Evolutionary conservation across 2,329 filamentous ascomycete genomes (phyloP).

Genomic region (Nothophaeocryptopus gaeumannii): DNA sequence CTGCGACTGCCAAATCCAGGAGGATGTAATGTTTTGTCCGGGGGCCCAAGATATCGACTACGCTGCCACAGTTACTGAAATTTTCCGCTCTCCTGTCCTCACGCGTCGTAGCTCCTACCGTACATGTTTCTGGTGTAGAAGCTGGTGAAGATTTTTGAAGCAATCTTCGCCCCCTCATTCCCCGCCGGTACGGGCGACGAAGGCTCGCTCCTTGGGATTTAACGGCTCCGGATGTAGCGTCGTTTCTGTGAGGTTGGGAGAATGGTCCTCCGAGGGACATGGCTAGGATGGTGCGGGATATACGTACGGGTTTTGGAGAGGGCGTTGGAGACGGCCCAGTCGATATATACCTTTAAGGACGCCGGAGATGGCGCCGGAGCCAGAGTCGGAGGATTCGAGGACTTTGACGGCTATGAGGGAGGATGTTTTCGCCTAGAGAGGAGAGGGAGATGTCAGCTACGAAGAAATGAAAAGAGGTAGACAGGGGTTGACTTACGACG

Average conservation of each 20-base stretch:
- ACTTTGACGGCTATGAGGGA: slow-evolving; percentile 52
- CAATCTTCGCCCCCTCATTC: slow-evolving; percentile 35
- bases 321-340: slow-evolving; percentile 2
- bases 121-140: slow-evolving; percentile 37
- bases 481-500: slow-evolving; percentile 39
- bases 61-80: slow-evolving; percentile 42
- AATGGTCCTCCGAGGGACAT: slow-evolving; percentile 43
- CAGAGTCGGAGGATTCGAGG: slow-evolving; percentile 43
- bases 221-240: slow-evolving; percentile 37
- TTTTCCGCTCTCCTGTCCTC: slow-evolving; percentile 32
- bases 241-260: slow-evolving; percentile 38
- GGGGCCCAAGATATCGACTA: slow-evolving; percentile 46
- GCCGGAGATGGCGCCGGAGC: slow-evolving; percentile 42
- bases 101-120: slow-evolving; percentile 37
- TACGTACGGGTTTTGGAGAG: neutral
- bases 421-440: slow-evolving; percentile 39
- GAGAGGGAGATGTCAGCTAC: slow-evolving; percentile 2
- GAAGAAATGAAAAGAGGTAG: rapidly evolving
- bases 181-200: slow-evolving; percentile 39
- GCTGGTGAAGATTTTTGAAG: slow-evolving; percentile 32
- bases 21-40: slow-evolving; percentile 49
- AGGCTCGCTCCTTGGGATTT: slow-evolving; percentile 38
- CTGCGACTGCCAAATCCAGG: slow-evolving; percentile 48
- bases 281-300: slow-evolving; percentile 30
- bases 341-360: slow-evolving; percentile 50